Evolutionary conservation across 2,329 filamentous ascomycete genomes (phyloP), one percentile per base, ranked within the genome.

Genomic region (Fusarium ambrosium): DNA sequence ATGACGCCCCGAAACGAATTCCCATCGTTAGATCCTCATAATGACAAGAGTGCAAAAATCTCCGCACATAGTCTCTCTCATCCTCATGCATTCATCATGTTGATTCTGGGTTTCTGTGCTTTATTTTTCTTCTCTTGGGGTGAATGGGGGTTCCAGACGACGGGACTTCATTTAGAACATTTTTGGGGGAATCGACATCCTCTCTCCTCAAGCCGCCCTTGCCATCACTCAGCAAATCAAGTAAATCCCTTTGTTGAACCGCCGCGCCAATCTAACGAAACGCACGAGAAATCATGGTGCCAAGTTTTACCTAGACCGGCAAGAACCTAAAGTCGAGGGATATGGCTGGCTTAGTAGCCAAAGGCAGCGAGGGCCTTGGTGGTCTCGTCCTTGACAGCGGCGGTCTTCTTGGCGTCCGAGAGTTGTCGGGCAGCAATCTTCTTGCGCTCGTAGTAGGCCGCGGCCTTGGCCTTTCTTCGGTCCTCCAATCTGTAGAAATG

Each of bases 401-500:
- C 94, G 86, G 89, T 94, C 93, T 96, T 96, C 93, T 97, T 93
- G 82, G 96, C 95, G 85, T 98, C 94, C 81, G 92, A 90, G 82
- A 98, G 89, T 90, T 97, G 94, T 91, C 93, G 94, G 86, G 93
- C 91, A 81, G 94, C 94, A 81, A 95, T 92, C 95, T 97, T 98
- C 97, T 98, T 99, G 92, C 95, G 95, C 92, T 97, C 95, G 92
- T 98, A 98, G 94, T 98, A 99, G 86, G 97, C 97, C 81, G 94
- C 92, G 84, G 95, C 93, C 95, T 98, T 99, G 87, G 97, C 96
- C 92, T 99, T 99, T 91, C 97, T 94, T 89, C 96, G 92, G 92
- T 99, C 97, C 92, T 99, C 97, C 84, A 99, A 92, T 89, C 97
- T 98, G 83, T 80, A 70, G 58, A 56, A 20, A 56, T 71, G 72